These are phyloP conservation scores for Aspergillus ostianus DNA, from an alignment of 495 filamentous ascomycete genomes.

Conservation along the genomic window DNA sequence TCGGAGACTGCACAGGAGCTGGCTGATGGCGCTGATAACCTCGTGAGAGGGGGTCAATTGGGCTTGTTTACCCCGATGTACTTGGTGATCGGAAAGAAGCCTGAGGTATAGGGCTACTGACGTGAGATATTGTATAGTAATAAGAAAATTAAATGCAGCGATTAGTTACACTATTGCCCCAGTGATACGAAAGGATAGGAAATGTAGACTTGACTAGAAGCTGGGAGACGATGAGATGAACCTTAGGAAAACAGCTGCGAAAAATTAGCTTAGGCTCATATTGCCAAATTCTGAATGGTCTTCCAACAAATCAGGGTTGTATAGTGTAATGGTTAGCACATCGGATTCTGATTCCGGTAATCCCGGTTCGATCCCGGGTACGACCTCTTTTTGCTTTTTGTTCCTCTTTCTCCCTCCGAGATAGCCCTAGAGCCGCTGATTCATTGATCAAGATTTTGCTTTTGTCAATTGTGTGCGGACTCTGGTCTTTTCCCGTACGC, in stretches of 20 bases:
- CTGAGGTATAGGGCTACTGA: background rate
- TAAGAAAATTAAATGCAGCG: background rate
- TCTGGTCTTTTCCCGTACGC: no score
- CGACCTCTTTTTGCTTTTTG: slow-evolving; percentile 22
- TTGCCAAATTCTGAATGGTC: background rate
- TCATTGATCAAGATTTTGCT: no score
- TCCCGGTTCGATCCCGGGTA: slow-evolving; percentile 44
- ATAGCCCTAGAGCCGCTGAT: no score
- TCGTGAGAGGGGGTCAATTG: background rate
- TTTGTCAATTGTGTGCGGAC: no score
- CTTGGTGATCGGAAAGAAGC: slow-evolving; percentile 4
- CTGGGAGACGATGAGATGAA: no score
- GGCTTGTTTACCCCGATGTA: slow-evolving; percentile 7
- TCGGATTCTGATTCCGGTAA: slow-evolving; percentile 39
- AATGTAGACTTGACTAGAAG: no score
- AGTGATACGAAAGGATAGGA: no score
- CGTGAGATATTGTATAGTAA: no score
- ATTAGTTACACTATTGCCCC: background rate
- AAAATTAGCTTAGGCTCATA: background rate
- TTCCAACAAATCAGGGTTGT: slow-evolving; percentile 15
- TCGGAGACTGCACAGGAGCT: slow-evolving; percentile 5
- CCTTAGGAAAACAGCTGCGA: no score
- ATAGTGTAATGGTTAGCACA: slow-evolving; percentile 35
- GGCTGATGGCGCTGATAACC: slow-evolving; percentile 5
- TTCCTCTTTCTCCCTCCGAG: no score